Evolutionary conservation across 305 asterid genomes (phyloP).

Genomic region (Striga hermonthica): DNA sequence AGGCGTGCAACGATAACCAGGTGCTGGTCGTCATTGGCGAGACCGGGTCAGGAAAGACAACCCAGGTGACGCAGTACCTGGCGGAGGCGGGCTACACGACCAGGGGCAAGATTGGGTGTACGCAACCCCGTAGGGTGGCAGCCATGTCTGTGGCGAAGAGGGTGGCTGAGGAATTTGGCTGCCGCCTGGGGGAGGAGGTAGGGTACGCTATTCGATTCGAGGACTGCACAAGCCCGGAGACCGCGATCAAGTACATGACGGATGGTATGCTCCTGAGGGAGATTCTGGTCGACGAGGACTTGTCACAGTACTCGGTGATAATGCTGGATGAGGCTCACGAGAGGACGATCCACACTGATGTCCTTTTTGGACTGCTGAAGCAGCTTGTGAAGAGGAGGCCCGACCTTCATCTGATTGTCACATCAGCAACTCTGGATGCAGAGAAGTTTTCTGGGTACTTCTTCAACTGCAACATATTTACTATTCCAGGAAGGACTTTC

Average conservation of each 20-base stretch:
- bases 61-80: constrained; percentile 90
- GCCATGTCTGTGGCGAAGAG: constrained; percentile 98
- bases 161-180: constrained; percentile 93
- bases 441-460: constrained; percentile 90
- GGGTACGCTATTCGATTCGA: constrained; percentile 90
- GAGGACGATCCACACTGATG: constrained; percentile 81
- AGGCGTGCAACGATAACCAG: constrained; percentile 85
- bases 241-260: constrained; percentile 95
- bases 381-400: constrained; percentile 71
- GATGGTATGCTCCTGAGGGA: constrained; percentile 97
- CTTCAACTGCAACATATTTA: constrained; percentile 82
- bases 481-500: constrained; percentile 86
- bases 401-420: constrained; percentile 88
- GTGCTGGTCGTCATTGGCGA: constrained; percentile 93
- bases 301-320: constrained; percentile 79
- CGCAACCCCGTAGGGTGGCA: constrained; percentile 98
- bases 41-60: constrained; percentile 93
- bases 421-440: constrained; percentile 89
- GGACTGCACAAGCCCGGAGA: constrained; percentile 97
- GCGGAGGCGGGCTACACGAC: constrained; percentile 96
- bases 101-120: constrained; percentile 87
- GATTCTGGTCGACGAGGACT: constrained; percentile 72
- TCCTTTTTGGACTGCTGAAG: constrained; percentile 71
- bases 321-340: constrained; percentile 97
- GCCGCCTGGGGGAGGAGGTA: constrained; percentile 88